These are phyloP conservation scores for Pelargonium exstipulatum DNA, from an alignment of 441 rosid genomes.

Conservation along the genomic window DNA sequence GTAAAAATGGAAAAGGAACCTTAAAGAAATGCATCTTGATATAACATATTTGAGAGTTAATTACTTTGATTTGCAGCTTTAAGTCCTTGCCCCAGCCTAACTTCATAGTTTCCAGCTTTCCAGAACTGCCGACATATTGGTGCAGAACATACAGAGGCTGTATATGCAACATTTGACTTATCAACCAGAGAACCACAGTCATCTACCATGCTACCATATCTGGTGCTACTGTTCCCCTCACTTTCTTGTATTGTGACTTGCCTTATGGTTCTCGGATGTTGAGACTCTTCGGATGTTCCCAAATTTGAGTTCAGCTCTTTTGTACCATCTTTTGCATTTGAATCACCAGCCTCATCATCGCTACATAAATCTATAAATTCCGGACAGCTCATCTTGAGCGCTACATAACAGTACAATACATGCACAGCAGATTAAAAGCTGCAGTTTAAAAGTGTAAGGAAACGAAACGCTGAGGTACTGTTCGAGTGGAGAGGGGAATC, in stretches of 20 bases:
- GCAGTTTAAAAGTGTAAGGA: neutral
- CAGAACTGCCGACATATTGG: conserved; percentile 29
- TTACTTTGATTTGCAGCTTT: conserved; percentile 16
- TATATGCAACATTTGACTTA: conserved; percentile 3
- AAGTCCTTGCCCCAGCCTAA: neutral
- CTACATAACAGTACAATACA: neutral
- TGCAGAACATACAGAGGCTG: neutral
- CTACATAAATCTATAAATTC: conserved; percentile 11
- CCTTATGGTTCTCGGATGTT: neutral
- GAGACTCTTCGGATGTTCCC: neutral
- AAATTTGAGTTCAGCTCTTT: neutral
- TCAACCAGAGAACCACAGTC: conserved; percentile 3
- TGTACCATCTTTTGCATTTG: neutral
- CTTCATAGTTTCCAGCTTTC: conserved; percentile 30
- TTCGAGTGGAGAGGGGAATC: too few relatives aligned
- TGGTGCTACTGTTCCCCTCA: neutral
- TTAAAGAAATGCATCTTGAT: neutral
- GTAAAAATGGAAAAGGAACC: neutral
- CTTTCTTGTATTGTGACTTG: neutral
- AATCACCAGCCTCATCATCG: neutral
- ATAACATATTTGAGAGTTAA: too few relatives aligned
- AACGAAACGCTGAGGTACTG: neutral
- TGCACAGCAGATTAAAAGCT: neutral
- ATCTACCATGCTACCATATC: neutral
- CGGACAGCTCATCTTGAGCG: neutral